Percentiles rank a stretch among this genome's conserved stretches.
Conservation (phyloP, 345 rosid species). For the Gossypioides kirkii region DNA sequence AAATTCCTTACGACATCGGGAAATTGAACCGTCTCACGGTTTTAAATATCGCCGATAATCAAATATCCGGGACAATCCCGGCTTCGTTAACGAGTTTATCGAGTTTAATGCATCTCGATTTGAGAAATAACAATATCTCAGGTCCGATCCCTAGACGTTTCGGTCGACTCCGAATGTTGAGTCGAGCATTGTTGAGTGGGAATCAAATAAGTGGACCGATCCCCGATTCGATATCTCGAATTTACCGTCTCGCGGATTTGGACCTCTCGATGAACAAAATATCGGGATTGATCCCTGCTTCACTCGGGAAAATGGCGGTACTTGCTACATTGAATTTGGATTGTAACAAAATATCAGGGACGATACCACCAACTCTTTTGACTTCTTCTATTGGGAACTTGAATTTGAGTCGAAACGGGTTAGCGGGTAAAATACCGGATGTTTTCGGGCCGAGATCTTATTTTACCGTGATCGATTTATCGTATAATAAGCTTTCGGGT, state of each 20-base stretch:
- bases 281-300: conserved; percentile 56
- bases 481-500: conserved; percentile 57
- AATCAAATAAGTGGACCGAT: conserved; percentile 57
- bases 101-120: conserved; percentile 76
- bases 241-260: conserved; percentile 78
- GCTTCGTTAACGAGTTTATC: conserved; percentile 53
- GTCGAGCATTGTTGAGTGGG: conserved; percentile 66
- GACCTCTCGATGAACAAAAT: conserved; percentile 66
- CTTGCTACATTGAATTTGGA: conserved; percentile 79
- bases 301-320: conserved; percentile 77
- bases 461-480: conserved; percentile 64
- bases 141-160: conserved; percentile 54
- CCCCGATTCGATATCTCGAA: conserved; percentile 48
- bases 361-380: conserved; percentile 48
- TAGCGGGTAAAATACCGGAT: conserved; percentile 59
- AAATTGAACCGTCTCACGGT: conserved; percentile 58
- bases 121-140: conserved; percentile 55
- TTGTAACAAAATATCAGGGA: conserved; percentile 52
- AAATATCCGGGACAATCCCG: conserved; percentile 61
- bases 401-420: conserved; percentile 58
- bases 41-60: conserved; percentile 73
- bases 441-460: conserved; percentile 70
- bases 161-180: conserved; percentile 61
- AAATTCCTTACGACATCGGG: conserved; percentile 55
- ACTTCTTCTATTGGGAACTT: conserved; percentile 51